Base-by-base conservation (phyloP, 768 basidiomycete genomes). In the Lyophyllum shimeji region DNA sequence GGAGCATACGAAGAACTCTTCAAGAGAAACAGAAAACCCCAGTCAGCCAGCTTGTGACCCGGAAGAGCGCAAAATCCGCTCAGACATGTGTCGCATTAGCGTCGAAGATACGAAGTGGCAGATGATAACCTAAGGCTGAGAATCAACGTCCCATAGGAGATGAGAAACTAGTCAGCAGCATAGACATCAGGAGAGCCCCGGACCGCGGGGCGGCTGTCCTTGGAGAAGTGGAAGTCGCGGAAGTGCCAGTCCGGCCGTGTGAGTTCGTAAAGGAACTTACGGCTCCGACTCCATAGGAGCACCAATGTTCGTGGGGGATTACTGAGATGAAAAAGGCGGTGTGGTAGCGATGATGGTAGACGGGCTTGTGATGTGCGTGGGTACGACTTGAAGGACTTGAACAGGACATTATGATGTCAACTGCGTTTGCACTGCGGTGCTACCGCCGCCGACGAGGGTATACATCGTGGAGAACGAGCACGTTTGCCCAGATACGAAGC, bases 401-500 rank as follows among this genome's bases (percentile, higher is more conserved):
- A 67, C 60, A 3, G 63, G 61, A 11, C 61, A 21, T 27, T 49
- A 52, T n/a, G 63, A 56, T 37, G 60, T 53, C 24, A 59, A 29
- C 47, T 67, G 65, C 29, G 66, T 70, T 56, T 70, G 65, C 17
- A 64, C 63, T 31, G 59, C 66, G 12, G 66, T 67, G 46, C 63
- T 65, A 27, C 65, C 64, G 27, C 62, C 60, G n/a, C 50, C 60
- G 23, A 63, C 60, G 34, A 67, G 56, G 21, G 63, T 66, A 46
- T 68, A 71, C 13, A 68, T 52, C 12, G 69, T 68, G 43, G 64
- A 61, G 51, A 69, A 63, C 0, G 63, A 59, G 51, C 68, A 71
- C 7, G 33, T 37, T 46, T 66, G 53, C 18, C 60, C 68, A 37
- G 68, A 60, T 3, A 68, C 68, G 25, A 71, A 59, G 11, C 50